phyloP scores from a whole-genome alignment of 306 rosid genomes.

The Lathyrus tuberosus region DNA sequence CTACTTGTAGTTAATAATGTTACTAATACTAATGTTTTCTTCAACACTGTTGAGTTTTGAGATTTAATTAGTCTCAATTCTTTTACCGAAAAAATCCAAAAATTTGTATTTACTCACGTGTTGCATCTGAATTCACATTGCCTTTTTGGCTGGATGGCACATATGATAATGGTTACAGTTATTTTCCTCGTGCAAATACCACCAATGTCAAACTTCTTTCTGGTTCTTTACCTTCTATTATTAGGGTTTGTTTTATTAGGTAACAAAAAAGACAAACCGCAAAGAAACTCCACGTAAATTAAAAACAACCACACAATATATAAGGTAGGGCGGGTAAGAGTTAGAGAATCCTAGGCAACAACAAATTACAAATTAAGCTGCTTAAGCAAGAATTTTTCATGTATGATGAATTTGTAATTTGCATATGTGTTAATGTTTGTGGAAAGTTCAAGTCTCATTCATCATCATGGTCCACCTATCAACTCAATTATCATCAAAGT shows the following conservation, averaged over 20 bases:
- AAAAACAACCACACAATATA: not conserved
- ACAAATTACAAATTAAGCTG: not conserved
- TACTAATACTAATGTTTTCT: no score
- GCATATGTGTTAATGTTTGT: not conserved
- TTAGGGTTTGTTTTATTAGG: constrained; percentile 32
- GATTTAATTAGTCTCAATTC: no score
- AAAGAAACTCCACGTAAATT: constrained; percentile 11
- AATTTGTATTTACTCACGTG: constrained; percentile 2
- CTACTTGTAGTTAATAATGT: no score
- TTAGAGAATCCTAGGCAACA: constrained; percentile 12
- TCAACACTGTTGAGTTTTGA: no score
- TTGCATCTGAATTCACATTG: not conserved
- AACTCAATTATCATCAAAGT: no score
- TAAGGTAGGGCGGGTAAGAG: constrained; percentile 1
- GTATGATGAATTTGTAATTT: constrained; percentile 25
- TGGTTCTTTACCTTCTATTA: constrained; percentile 5
- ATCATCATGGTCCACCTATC: not conserved
- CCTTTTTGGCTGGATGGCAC: constrained; percentile 45
- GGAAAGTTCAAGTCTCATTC: not conserved
- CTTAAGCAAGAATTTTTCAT: not conserved
- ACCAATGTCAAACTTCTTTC: constrained; percentile 11
- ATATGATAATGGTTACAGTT: constrained; percentile 11
- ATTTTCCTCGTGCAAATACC: constrained; percentile 9
- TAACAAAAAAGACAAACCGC: constrained; percentile 33
- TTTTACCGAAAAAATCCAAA: not conserved